Conservation (phyloP, 108 stramenopile genomes). For the Fragilaria radians region DNA sequence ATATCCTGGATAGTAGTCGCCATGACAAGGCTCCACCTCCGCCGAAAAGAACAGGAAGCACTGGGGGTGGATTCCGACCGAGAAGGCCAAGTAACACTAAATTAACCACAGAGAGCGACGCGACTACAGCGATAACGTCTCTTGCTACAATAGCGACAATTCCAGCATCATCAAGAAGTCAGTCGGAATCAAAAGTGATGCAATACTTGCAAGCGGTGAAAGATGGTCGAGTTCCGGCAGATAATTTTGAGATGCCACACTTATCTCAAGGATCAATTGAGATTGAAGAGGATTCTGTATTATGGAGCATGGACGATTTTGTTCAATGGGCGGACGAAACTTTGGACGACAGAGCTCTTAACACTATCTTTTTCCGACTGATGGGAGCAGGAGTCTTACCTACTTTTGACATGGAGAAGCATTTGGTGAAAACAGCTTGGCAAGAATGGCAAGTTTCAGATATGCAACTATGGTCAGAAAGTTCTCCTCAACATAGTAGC, state of each 20-base stretch:
- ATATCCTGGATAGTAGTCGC: too few species aligned
- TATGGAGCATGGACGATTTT: constrained; percentile 18
- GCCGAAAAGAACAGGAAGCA: too few species aligned
- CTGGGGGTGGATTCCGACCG: background rate
- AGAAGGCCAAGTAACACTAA: background rate
- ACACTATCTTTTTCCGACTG: constrained; percentile 49
- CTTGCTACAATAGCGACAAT: background rate
- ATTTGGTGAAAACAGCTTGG: constrained; percentile 58
- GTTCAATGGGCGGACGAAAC: constrained; percentile 42
- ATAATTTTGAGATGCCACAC: background rate
- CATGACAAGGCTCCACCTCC: background rate
- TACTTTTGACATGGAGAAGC: constrained; percentile 40
- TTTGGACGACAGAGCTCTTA: constrained; percentile 51
- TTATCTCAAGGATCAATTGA: background rate
- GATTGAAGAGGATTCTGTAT: background rate
- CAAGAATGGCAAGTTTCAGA: constrained; percentile 51
- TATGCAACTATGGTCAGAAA: constrained; percentile 5
- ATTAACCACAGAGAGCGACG: background rate
- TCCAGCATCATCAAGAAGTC: background rate
- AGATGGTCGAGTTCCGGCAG: background rate
- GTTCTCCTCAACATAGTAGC: background rate
- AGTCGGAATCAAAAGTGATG: constrained; percentile 6
- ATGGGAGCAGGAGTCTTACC: constrained; percentile 64
- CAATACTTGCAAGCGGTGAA: constrained; percentile 2
- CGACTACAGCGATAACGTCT: background rate